Conservation (phyloP, 148 eudicot genomes). For the Silene latifolia region DNA sequence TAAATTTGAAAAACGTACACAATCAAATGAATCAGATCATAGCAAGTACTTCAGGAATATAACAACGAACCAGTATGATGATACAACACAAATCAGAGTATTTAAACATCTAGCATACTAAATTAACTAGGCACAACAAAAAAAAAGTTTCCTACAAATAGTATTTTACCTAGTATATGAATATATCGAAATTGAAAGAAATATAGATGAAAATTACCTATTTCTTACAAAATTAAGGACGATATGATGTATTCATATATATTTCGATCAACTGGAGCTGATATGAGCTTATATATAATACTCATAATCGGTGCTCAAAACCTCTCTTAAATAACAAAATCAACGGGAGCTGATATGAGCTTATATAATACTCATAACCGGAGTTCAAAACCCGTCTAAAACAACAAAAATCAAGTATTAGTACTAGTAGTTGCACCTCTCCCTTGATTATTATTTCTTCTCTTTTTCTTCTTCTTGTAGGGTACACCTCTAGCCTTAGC, state of each 20-base stretch:
- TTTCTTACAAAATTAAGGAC: background rate
- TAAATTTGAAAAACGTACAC: no score
- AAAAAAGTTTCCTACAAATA: no score
- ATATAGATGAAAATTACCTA: background rate
- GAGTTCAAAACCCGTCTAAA: background rate
- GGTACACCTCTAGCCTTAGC: constrained; percentile 72
- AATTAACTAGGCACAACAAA: no score
- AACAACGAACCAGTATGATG: background rate
- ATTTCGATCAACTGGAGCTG: background rate
- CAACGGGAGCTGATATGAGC: background rate
- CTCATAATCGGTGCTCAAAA: background rate
- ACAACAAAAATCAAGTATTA: constrained; percentile 2
- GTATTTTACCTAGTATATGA: no score
- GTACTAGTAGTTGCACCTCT: constrained; percentile 16
- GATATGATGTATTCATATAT: background rate
- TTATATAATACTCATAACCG: background rate
- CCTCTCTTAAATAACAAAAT: background rate
- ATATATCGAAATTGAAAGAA: background rate
- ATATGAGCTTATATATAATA: background rate
- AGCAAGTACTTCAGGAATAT: no score
- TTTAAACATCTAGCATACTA: constrained; percentile 6
- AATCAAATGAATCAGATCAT: no score
- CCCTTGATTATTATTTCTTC: constrained; percentile 20
- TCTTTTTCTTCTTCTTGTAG: constrained; percentile 66
- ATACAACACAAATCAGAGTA: background rate